Evolutionary conservation across 805 yeast genomes (phyloP), one percentile per base, ranked within the genome.

Genomic region (Candida tibetensis): DNA sequence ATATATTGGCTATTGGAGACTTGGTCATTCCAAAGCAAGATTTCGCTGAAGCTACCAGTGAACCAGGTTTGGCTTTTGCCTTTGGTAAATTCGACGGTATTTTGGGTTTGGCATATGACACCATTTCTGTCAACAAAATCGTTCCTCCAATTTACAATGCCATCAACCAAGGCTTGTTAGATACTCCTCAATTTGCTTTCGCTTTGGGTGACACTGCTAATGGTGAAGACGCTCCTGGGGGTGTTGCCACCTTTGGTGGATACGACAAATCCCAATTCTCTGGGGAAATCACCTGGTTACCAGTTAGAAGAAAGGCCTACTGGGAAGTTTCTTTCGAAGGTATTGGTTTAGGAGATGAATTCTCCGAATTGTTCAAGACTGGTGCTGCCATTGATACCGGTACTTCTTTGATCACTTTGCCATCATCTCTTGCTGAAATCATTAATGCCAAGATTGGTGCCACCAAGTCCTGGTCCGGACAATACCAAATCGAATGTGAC

Each of bases 301-400:
- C 99, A 42, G 95, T 93, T 46, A 88, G 99, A 75, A 87, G 99
- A 77, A 89, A 90, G 81, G 99, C 98, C 23, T 93, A 93, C 79
- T 93, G 99, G 99, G 99, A 93, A 75, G 99, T 93, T 44, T 79
- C 83, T 52, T 84, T 93, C 52, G 88, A 88, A 53, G 90, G 95
- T 52, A 74, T 93, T 61, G 86, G 90, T 30, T 76, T 93, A 47
- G 99, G 99, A 56, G 85, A 85, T 51, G 95, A 93, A 69, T 85
- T 77, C 57, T 96, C 98, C 35, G 78, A 74, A 52, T 79, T 93
- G 57, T 77, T 75, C 51, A 71, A 71, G 57, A 82, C 89, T 45
- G 99, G 99, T 63, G 99, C 97, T 55, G 96, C 96, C 45, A 89
- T 93, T 60, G 99, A 93, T 66, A 93, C 99, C 41, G 99, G 99